Evolutionary conservation across 179 eudicot genomes (phyloP).

Genomic region (Heliamphora pulchella): DNA sequence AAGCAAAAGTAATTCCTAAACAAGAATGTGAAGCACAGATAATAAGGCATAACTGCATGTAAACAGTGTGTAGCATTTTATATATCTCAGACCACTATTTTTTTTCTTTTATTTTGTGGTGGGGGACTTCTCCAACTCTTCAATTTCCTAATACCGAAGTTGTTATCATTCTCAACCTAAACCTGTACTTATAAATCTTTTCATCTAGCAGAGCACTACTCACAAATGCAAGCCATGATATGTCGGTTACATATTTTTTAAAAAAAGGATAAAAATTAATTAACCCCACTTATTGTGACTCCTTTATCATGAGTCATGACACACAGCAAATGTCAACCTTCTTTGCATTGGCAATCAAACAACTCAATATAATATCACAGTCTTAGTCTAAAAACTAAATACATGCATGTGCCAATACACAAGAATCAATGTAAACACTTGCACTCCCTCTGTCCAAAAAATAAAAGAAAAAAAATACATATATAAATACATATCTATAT

Average conservation of each 20-base stretch:
- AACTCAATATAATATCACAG: background rate
- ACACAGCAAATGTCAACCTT: background rate
- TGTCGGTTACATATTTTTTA: background rate
- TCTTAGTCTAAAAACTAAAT: background rate
- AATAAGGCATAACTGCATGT: background rate
- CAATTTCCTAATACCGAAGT: background rate
- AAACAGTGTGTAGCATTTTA: background rate
- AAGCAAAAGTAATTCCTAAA: background rate
- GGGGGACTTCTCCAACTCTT: background rate
- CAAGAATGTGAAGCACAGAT: slow-evolving; percentile 12
- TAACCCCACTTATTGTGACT: background rate
- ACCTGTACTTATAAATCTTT: background rate
- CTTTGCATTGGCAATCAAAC: background rate
- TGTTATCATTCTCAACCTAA: background rate
- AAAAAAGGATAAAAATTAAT: background rate
- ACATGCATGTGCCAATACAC: background rate
- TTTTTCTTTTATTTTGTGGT: background rate
- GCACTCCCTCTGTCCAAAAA: too few species aligned
- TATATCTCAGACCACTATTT: background rate
- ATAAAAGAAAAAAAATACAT: too few species aligned
- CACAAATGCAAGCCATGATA: background rate
- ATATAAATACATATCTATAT: too few species aligned
- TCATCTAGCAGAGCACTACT: background rate
- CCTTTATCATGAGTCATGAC: background rate
- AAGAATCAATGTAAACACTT: too few species aligned